Conservation (phyloP, 1,284 basidiomycete genomes). For the Fomes fomentarius region DNA sequence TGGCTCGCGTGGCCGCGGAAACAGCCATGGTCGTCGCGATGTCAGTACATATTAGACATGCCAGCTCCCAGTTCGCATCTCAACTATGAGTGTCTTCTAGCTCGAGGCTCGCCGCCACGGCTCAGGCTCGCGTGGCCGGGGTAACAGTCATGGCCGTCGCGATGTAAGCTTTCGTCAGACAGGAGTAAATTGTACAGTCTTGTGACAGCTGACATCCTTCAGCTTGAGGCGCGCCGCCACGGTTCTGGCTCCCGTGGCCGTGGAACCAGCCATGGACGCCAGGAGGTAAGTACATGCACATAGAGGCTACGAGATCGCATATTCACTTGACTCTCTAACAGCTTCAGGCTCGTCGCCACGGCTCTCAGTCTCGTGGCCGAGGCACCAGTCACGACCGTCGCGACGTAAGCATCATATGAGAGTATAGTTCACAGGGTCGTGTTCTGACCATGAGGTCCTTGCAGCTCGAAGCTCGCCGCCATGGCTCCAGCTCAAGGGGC, state of each 20-base stretch:
- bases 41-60: conserved; percentile 1
- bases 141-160: conserved; percentile 2
- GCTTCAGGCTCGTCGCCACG: conserved; percentile 18
- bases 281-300: conserved; percentile 1
- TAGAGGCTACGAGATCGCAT: too few species aligned
- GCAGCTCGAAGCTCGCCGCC: too few species aligned
- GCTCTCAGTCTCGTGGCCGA: conserved; percentile 9
- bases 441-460: too few species aligned
- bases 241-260: conserved; percentile 14
- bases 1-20: conserved; percentile 5
- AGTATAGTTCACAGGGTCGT: neutral
- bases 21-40: neutral
- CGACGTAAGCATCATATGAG: neutral
- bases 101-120: conserved; percentile 21
- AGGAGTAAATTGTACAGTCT: too few species aligned
- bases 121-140: conserved; percentile 20
- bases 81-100: too few species aligned
- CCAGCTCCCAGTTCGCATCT: neutral
- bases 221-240: conserved; percentile 28
- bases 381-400: neutral
- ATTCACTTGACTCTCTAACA: too few species aligned
- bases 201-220: too few species aligned
- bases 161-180: neutral
- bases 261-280: conserved; percentile 1
- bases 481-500: conserved; percentile 21